Conservation (phyloP, 2,329 filamentous ascomycete species). For the Penicillium sp. region DNA sequence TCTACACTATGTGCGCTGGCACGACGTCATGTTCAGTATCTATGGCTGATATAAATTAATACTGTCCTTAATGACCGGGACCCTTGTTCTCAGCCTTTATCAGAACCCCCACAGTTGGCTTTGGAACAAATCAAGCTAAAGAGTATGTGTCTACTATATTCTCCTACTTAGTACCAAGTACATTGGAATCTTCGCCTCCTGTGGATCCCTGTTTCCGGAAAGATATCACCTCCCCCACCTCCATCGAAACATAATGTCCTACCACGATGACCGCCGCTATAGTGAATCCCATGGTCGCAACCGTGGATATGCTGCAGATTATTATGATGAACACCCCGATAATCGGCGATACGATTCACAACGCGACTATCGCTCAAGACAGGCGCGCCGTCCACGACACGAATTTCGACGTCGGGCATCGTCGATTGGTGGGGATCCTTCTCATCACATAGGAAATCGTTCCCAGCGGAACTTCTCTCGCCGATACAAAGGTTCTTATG, state of each 20-base stretch:
- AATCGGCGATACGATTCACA: background rate
- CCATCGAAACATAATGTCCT: slow-evolving; percentile 3
- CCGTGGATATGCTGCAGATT: slow-evolving; percentile 8
- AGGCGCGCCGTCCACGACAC: slow-evolving; percentile 3
- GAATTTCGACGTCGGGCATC: slow-evolving; percentile 10
- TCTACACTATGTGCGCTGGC: background rate
- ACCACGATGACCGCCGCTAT: background rate
- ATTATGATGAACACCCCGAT: slow-evolving; percentile 5
- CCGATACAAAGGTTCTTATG: background rate
- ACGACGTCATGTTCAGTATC: background rate
- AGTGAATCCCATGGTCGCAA: background rate
- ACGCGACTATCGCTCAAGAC: slow-evolving; percentile 4
- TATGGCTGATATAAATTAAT: background rate
- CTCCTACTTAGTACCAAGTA: background rate
- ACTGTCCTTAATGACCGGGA: background rate
- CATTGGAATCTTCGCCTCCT: background rate
- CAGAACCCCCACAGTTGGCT: background rate
- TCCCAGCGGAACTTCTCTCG: background rate
- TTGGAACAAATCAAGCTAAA: background rate
- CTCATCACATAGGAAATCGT: slow-evolving; percentile 1
- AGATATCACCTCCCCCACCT: slow-evolving; percentile 15
- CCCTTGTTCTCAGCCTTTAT: background rate
- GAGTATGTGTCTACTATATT: background rate
- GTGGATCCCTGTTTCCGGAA: slow-evolving; percentile 15
- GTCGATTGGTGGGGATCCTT: slow-evolving; percentile 4